Percentiles rank a stretch among this genome's conserved stretches.
Conservation (phyloP, 1,284 basidiomycete genomes). For the Hemileia vastatrix region DNA sequence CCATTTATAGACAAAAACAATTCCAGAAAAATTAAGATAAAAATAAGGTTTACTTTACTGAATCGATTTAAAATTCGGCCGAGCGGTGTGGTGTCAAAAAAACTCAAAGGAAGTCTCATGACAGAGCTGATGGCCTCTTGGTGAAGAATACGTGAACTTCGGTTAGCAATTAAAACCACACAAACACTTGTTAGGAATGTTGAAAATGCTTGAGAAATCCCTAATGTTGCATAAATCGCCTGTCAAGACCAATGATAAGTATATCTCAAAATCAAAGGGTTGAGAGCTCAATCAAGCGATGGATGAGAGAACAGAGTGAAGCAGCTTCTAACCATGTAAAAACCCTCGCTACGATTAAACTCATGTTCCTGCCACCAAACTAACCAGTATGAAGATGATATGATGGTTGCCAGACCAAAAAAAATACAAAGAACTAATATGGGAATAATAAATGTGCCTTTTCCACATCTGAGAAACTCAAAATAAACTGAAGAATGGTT, state of each 20-base stretch:
- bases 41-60: neutral
- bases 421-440: constrained; percentile 53
- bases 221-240: constrained; percentile 2
- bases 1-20: neutral
- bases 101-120: neutral
- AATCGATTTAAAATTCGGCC: constrained; percentile 9
- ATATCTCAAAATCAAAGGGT: neutral
- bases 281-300: no score
- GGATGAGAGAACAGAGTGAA: neutral
- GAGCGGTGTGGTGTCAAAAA: constrained; percentile 13
- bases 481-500: constrained; percentile 51
- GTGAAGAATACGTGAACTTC: neutral
- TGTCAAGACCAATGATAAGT: neutral
- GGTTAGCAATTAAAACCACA: neutral
- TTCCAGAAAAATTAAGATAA: neutral
- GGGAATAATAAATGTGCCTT: constrained; percentile 54
- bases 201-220: neutral
- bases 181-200: neutral
- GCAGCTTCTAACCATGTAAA: constrained; percentile 2
- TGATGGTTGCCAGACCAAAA: constrained; percentile 56
- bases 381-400: constrained; percentile 47
- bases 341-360: neutral
- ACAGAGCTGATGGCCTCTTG: neutral
- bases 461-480: constrained; percentile 59
- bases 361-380: constrained; percentile 41